phyloP scores from a whole-genome alignment of 2,329 filamentous ascomycete species.

The Penicillium janthinellum region DNA sequence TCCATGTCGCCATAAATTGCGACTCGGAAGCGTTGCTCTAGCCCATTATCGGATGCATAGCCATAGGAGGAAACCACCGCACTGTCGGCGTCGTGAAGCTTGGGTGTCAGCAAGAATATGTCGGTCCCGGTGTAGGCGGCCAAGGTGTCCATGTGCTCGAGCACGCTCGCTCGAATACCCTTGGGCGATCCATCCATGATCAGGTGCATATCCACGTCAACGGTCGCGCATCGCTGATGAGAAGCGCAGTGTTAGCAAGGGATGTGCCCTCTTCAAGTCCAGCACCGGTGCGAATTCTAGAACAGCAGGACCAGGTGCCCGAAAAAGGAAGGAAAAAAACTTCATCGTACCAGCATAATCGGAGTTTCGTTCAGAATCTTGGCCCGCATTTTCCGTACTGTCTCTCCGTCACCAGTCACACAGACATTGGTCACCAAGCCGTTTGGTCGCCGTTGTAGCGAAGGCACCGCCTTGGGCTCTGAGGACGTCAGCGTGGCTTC shows the following conservation, averaged over 20 bases:
- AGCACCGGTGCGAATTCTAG: background rate
- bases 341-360: constrained; percentile 76
- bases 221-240: constrained; percentile 79
- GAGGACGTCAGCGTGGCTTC: constrained; percentile 83
- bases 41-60: constrained; percentile 76
- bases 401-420: constrained; percentile 81
- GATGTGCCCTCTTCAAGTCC: background rate
- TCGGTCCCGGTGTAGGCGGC: constrained; percentile 90
- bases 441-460: constrained; percentile 52
- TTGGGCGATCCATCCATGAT: constrained; percentile 74
- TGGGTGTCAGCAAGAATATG: constrained; percentile 92
- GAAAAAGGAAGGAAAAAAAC: constrained; percentile 21
- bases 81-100: constrained; percentile 75
- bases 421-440: constrained; percentile 82
- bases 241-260: constrained; percentile 24
- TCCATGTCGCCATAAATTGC: constrained; percentile 95
- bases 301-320: background rate
- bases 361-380: constrained; percentile 90
- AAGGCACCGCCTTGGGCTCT: constrained; percentile 67
- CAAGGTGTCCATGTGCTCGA: constrained; percentile 83
- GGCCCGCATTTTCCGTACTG: constrained; percentile 86
- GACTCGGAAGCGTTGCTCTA: constrained; percentile 86
- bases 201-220: constrained; percentile 89
- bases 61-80: constrained; percentile 72
- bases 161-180: constrained; percentile 72